Percentiles rank a stretch among this genome's conserved stretches.
Evolutionary conservation across 176 grass and related monocot genomes (phyloP).

Genomic region (Carex scoparia): DNA sequence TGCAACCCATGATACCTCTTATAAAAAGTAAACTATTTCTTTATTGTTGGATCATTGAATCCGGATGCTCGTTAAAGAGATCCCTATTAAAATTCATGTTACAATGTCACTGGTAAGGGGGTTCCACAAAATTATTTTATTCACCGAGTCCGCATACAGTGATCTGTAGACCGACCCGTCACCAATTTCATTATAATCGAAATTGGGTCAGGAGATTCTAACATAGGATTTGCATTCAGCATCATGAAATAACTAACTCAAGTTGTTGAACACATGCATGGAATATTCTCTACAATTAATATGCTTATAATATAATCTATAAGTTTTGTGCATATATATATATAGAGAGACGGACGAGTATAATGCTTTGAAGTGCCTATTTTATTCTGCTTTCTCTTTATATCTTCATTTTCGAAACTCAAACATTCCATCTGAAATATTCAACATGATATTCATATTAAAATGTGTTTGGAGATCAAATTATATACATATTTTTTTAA

Average conservation of each 20-base stretch:
- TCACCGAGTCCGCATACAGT: background rate
- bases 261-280: background rate
- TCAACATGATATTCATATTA: too few species aligned
- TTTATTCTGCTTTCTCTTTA: too few species aligned
- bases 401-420: too few species aligned
- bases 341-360: background rate
- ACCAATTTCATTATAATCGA: background rate
- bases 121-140: background rate
- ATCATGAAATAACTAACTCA: background rate
- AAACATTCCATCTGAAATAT: too few species aligned
- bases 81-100: background rate
- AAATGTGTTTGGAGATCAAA: too few species aligned
- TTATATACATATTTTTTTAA: too few species aligned
- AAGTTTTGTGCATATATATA: background rate
- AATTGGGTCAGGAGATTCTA: background rate
- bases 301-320: background rate
- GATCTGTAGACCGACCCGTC: background rate
- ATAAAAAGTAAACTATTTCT: background rate
- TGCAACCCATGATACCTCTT: background rate
- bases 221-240: background rate
- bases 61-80: background rate
- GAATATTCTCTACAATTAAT: background rate
- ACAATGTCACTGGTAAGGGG: background rate
- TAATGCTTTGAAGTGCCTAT: too few species aligned
- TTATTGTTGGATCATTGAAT: background rate